These are phyloP conservation scores for Entonaema liquescens DNA, from an alignment of 495 filamentous ascomycete genomes.

Conservation along the genomic window DNA sequence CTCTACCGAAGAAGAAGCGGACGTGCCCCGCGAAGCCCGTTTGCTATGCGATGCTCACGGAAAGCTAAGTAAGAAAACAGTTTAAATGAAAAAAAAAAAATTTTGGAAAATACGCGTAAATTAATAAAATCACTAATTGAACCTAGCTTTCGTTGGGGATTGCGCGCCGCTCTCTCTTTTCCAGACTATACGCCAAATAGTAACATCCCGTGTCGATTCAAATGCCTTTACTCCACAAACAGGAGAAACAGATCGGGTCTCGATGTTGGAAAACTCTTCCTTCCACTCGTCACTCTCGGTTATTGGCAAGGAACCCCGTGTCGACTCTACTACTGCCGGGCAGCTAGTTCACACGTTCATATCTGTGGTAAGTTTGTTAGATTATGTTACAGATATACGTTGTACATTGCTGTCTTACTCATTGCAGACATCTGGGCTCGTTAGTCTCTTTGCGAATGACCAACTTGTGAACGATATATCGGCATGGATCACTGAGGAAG, in stretches of 20 bases:
- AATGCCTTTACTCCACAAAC: slow-evolving; percentile 72
- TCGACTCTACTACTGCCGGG: slow-evolving; percentile 26
- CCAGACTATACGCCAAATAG: slow-evolving; percentile 72
- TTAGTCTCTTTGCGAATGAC: slow-evolving; percentile 52
- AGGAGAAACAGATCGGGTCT: slow-evolving; percentile 69
- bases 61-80: slow-evolving; percentile 65
- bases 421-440: slow-evolving; percentile 47
- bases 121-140: neutral
- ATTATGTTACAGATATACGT: neutral
- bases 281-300: slow-evolving; percentile 26
- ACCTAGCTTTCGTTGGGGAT: slow-evolving; percentile 68
- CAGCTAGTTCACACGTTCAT: slow-evolving; percentile 48
- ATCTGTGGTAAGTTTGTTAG: slow-evolving; percentile 38
- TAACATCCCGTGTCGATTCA: slow-evolving; percentile 68
- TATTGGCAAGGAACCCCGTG: slow-evolving; percentile 29
- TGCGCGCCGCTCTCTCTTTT: slow-evolving; percentile 74
- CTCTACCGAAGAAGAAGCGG: slow-evolving; percentile 52
- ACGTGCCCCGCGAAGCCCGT: slow-evolving; percentile 59
- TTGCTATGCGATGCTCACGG: slow-evolving; percentile 66
- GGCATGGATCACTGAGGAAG: slow-evolving; percentile 40
- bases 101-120: too few species aligned
- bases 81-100: too few species aligned
- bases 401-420: slow-evolving; percentile 12
- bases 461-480: slow-evolving; percentile 43
- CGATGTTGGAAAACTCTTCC: slow-evolving; percentile 64